A percentile compares a stretch with the other conserved stretches of the same genome.
These are phyloP conservation scores for Podila horticola DNA, from an alignment of 192 early-diverging fungal genomes.

Conservation along the genomic window DNA sequence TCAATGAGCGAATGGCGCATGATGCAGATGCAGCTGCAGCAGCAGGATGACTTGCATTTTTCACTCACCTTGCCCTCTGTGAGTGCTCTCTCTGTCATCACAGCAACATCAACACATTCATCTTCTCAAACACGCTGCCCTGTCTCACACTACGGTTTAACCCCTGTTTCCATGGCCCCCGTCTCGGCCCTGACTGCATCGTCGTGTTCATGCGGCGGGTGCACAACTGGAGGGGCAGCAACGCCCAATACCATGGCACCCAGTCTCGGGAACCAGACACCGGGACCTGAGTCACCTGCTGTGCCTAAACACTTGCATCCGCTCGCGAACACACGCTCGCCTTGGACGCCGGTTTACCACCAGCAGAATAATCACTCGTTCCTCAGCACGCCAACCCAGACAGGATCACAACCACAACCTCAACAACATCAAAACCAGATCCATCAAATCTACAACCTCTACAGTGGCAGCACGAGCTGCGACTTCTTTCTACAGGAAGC, in stretches of 20 bases:
- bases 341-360: conserved; percentile 1
- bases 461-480: conserved; percentile 3
- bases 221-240: neutral
- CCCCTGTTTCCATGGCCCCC: neutral
- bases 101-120: neutral
- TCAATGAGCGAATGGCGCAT: conserved; percentile 40
- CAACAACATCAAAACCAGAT: too few species aligned
- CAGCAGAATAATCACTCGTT: conserved; percentile 17
- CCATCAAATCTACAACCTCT: neutral
- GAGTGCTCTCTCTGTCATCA: neutral
- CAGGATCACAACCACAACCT: neutral
- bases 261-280: neutral
- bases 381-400: neutral
- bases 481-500: neutral
- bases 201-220: conserved; percentile 4
- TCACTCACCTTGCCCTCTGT: conserved; percentile 18
- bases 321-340: conserved; percentile 1
- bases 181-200: neutral
- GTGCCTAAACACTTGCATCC: conserved; percentile 1
- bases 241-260: neutral
- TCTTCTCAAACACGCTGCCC: neutral
- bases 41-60: conserved; percentile 35
- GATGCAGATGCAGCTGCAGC: conserved; percentile 48
- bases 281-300: neutral
- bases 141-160: neutral